Conservation (phyloP, 2,329 filamentous ascomycete species). For the Stachybotrys chartarum region DNA sequence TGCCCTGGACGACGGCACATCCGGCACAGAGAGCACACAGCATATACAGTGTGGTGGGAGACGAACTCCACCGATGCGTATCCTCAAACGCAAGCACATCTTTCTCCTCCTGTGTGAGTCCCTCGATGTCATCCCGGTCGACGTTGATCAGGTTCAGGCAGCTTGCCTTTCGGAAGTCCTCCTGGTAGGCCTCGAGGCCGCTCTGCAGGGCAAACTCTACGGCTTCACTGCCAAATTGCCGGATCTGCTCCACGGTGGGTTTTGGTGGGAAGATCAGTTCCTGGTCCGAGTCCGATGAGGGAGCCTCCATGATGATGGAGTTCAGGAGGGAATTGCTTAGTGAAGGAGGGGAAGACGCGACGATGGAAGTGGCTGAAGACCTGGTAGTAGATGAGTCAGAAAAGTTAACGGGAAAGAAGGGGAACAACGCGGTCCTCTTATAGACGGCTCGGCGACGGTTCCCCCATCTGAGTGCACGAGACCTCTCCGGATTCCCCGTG, state of each 20-base stretch:
- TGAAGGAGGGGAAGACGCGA: too few species aligned
- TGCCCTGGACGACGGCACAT: constrained; percentile 48
- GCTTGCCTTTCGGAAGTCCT: constrained; percentile 28
- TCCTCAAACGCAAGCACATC: constrained; percentile 29
- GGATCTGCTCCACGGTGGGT: neutral
- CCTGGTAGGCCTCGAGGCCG: constrained; percentile 36
- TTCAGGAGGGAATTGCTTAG: too few species aligned
- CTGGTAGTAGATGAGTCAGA: too few species aligned
- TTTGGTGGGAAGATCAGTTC: neutral
- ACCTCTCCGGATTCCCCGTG: too few species aligned
- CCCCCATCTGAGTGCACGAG: too few species aligned
- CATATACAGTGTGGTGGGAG: constrained; percentile 32
- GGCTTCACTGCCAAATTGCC: constrained; percentile 4
- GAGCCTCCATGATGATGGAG: neutral
- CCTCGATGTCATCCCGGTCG: constrained; percentile 15
- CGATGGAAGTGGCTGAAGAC: too few species aligned
- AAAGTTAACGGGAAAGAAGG: too few species aligned
- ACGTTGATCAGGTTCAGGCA: constrained; percentile 15
- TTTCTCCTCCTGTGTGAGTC: constrained; percentile 28
- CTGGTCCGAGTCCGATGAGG: neutral
- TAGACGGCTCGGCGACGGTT: too few species aligned
- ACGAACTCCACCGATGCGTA: constrained; percentile 48
- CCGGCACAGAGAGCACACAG: constrained; percentile 45
- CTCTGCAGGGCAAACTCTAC: constrained; percentile 15
- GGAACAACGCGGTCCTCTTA: too few species aligned